Conservation (phyloP, 108 stramenopile species). For the Aurantiochytrium sp. region DNA sequence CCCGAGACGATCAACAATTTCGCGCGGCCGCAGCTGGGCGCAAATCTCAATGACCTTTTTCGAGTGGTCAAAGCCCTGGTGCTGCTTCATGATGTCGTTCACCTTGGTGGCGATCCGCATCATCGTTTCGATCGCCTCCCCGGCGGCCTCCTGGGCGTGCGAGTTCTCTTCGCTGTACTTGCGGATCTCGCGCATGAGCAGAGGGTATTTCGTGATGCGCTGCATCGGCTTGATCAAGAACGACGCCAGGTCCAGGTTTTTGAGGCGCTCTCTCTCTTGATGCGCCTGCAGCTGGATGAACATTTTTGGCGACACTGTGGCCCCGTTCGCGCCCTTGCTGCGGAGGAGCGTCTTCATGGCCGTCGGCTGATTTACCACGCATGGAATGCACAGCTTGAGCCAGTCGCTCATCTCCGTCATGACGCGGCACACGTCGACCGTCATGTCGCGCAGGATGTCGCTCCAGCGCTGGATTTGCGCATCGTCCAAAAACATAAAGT, state of each 20-base stretch:
- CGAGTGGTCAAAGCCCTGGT: neutral
- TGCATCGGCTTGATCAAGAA: conserved; percentile 24
- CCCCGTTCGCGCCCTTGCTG: neutral
- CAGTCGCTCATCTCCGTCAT: conserved; percentile 22
- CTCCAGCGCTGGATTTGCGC: neutral
- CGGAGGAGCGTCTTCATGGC: neutral
- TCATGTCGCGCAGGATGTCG: neutral
- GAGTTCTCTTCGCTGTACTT: neutral
- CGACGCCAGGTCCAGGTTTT: neutral
- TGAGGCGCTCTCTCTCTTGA: neutral
- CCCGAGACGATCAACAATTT: neutral
- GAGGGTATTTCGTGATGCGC: conserved; percentile 6
- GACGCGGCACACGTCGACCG: neutral
- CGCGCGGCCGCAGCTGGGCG: neutral
- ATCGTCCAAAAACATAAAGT: neutral
- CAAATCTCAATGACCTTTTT: neutral
- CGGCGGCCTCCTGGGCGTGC: neutral
- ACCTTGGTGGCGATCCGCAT: neutral
- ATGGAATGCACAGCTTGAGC: conserved; percentile 22
- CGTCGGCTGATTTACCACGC: neutral
- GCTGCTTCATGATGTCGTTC: conserved; percentile 4
- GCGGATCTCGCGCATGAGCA: neutral
- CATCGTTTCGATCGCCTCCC: neutral
- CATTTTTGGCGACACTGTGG: neutral
- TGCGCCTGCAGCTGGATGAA: neutral